phyloP scores from a whole-genome alignment of 2,329 filamentous ascomycete species.

The Penicillium sp. region DNA sequence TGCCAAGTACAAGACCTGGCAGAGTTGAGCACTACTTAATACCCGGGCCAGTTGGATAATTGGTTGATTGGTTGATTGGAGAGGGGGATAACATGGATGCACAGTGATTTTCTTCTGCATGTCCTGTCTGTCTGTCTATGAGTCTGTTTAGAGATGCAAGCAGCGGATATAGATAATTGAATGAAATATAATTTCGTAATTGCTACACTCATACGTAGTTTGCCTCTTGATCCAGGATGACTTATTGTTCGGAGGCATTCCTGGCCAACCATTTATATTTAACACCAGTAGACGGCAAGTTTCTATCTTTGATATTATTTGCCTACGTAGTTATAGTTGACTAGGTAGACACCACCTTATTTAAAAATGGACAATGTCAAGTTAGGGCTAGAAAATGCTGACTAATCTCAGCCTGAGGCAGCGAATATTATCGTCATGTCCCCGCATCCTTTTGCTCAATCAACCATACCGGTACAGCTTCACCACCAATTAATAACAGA shows the following conservation, averaged over 20 bases:
- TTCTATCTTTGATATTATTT: neutral
- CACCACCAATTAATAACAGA: neutral
- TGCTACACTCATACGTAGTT: neutral
- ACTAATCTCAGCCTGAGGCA: neutral
- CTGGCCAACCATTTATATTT: neutral
- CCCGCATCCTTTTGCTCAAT: constrained; percentile 6
- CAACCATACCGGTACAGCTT: neutral
- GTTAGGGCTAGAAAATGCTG: neutral
- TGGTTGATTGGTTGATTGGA: too few relatives aligned
- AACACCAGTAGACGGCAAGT: too few relatives aligned
- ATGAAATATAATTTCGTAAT: neutral
- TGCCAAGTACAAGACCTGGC: neutral
- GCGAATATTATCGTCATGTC: neutral
- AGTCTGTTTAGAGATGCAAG: too few relatives aligned
- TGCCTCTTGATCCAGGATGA: neutral
- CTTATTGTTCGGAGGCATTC: neutral
- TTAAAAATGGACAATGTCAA: too few relatives aligned
- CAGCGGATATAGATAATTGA: neutral
- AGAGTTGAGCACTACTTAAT: neutral
- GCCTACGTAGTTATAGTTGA: too few relatives aligned
- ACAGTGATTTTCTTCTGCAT: too few relatives aligned
- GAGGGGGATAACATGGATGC: neutral
- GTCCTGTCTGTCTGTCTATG: too few relatives aligned
- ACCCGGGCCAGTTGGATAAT: neutral
- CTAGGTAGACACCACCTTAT: too few relatives aligned